Evolutionary conservation across 495 filamentous ascomycete genomes (phyloP).

Genomic region (Achaetomiella virescens): DNA sequence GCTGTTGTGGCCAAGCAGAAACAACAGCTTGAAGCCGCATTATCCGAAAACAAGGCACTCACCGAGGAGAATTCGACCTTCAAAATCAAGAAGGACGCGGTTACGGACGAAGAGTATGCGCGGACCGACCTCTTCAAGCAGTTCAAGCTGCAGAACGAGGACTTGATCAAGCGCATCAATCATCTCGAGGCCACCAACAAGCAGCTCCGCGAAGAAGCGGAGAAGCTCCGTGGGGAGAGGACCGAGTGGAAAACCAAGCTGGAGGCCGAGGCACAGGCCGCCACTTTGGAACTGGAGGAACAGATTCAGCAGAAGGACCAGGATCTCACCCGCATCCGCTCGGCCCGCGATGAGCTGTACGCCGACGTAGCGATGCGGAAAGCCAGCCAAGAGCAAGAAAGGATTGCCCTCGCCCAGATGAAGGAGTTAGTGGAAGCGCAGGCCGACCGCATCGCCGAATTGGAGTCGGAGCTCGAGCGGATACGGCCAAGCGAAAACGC

Average conservation of each 20-base stretch:
- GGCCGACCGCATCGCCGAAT: constrained; percentile 64
- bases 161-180: constrained; percentile 85
- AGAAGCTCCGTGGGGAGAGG: constrained; percentile 77
- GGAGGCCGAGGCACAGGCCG: constrained; percentile 66
- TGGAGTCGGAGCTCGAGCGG: constrained; percentile 77
- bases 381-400: constrained; percentile 69
- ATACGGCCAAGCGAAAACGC: constrained; percentile 47
- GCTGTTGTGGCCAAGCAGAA: constrained; percentile 76
- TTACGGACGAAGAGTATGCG: constrained; percentile 90
- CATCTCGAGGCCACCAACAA: constrained; percentile 84
- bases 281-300: constrained; percentile 68
- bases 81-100: constrained; percentile 48
- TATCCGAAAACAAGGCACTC: constrained; percentile 72
- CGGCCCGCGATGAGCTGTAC: constrained; percentile 71
- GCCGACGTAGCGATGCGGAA: constrained; percentile 78
- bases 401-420: constrained; percentile 57
- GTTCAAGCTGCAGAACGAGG: constrained; percentile 83
- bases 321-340: constrained; percentile 77
- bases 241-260: constrained; percentile 72
- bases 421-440: constrained; percentile 73
- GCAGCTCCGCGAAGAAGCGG: constrained; percentile 74
- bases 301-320: constrained; percentile 75
- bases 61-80: constrained; percentile 70
- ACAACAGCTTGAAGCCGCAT: constrained; percentile 71
- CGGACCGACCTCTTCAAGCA: constrained; percentile 88